Percentiles rank a stretch among this genome's conserved stretches.
These are phyloP conservation scores for Pythium insidiosum DNA, from an alignment of 352 stramenopile species.

Conservation along the genomic window DNA sequence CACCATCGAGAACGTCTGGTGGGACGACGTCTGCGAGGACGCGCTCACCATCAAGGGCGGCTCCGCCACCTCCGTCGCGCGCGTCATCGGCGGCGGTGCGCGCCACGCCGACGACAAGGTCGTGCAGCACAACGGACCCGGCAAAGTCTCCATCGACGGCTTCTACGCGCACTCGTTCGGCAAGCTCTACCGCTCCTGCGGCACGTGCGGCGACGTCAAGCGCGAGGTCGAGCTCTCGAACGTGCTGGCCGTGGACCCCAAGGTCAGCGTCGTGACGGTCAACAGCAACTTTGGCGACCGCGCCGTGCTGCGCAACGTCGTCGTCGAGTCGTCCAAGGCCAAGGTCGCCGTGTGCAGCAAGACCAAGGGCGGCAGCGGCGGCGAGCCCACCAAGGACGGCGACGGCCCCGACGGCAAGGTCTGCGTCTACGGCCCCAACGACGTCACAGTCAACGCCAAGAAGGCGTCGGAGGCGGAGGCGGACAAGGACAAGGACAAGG, in stretches of 20 bases:
- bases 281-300: constrained; percentile 23
- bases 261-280: constrained; percentile 15
- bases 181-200: constrained; percentile 25
- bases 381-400: constrained; percentile 4
- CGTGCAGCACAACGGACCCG: constrained; percentile 20
- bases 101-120: constrained; percentile 22
- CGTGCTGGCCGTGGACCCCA: constrained; percentile 19
- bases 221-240: constrained; percentile 20
- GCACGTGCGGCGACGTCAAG: constrained; percentile 15
- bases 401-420: not conserved
- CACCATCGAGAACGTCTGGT: constrained; percentile 29
- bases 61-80: constrained; percentile 13
- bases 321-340: constrained; percentile 12
- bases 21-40: constrained; percentile 22
- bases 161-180: constrained; percentile 24
- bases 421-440: constrained; percentile 2
- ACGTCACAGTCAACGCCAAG: too few relatives aligned
- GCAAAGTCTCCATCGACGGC: constrained; percentile 20
- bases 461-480: too few relatives aligned
- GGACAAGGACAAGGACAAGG: too few relatives aligned
- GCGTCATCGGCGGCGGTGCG: constrained; percentile 18
- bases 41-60: constrained; percentile 21
- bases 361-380: constrained; percentile 1
- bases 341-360: constrained; percentile 8
- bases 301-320: constrained; percentile 18